A percentile compares a stretch with the other conserved stretches of the same genome.
Conservation (phyloP, 148 eudicot genomes). For the Vaccinium corymbosum region DNA sequence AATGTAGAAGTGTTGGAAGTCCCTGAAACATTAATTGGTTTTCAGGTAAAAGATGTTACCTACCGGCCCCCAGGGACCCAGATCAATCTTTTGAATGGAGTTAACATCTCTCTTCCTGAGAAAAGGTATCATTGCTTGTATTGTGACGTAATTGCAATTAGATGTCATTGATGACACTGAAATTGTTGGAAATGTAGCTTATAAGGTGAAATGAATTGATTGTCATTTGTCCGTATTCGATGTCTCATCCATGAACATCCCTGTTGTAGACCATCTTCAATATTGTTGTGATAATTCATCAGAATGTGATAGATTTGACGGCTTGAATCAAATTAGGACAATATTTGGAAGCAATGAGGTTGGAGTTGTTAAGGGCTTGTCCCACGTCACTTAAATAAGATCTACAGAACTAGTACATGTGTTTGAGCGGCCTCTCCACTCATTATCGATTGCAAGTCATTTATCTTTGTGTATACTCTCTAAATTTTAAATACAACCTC, state of each 20-base stretch:
- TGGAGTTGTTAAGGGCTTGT: background rate
- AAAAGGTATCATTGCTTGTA: conserved; percentile 48
- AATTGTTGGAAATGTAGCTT: background rate
- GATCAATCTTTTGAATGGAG: conserved; percentile 54
- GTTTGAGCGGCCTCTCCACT: background rate
- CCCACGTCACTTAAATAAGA: background rate
- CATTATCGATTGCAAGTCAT: background rate
- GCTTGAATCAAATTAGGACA: background rate
- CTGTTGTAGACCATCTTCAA: background rate
- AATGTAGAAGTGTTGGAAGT: background rate
- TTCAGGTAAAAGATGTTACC: conserved; percentile 62
- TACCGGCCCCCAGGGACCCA: conserved; percentile 88
- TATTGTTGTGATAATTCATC: background rate
- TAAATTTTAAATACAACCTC: background rate
- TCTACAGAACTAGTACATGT: background rate
- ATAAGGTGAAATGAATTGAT: background rate
- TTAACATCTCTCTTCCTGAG: conserved; percentile 62
- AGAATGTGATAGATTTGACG: conserved; percentile 5
- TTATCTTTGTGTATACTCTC: background rate
- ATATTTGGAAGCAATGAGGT: background rate
- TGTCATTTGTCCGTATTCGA: background rate
- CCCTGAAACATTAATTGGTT: conserved; percentile 14
- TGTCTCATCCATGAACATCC: background rate
- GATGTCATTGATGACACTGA: background rate
- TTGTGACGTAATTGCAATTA: background rate